Base-by-base conservation (phyloP, 164 flowering plant genomes). In the Tetracentron sinense region DNA sequence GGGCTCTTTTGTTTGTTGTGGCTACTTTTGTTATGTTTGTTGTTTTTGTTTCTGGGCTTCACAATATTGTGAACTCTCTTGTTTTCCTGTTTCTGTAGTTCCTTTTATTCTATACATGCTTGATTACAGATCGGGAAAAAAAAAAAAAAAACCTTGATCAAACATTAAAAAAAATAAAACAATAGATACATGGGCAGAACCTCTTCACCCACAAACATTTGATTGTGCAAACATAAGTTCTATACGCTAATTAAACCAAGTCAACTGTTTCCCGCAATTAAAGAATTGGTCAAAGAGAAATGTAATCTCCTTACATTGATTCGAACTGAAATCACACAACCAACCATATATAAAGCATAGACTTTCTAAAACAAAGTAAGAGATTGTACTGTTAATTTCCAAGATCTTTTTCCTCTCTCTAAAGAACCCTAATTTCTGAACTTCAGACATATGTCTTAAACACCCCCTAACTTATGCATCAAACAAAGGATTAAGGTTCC, bases 391-490 rank as follows among this genome's bases (percentile, higher is more conserved):
- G 1, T 47, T 4, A 10, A 29, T 48, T 56, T 48, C 44, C 19
- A 56, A 23, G 21, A 48, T 15, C 11, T 50, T 29, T 42, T 58
- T 58, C n/a, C 52, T 27, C 53, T 15, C 27, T 19, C 48, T 33
- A 6, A 55, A 65, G 11, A 11, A 50, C 25, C 56, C 20, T 22
- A 64, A 31, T 58, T 33, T 54, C 44, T 7, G 44, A 58, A n/a
- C n/a, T n/a, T n/a, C n/a, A n/a, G 49, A 19, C 26, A 3, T 2
- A 25, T 16, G 27, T 11, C 56, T 15, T 53, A 15, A n/a, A n/a
- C n/a, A n/a, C n/a, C 16, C 29, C 25, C 15, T 42, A 16, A 55
- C 19, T n/a, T 31, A 53, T 38, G 8, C 17, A 50, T 22, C 17
- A 61, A 31, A 48, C 14, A 61, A 50, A 20, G 55, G 12, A 60